Base-by-base conservation (phyloP, 768 basidiomycete species). In the Phylloporus sp. region DNA sequence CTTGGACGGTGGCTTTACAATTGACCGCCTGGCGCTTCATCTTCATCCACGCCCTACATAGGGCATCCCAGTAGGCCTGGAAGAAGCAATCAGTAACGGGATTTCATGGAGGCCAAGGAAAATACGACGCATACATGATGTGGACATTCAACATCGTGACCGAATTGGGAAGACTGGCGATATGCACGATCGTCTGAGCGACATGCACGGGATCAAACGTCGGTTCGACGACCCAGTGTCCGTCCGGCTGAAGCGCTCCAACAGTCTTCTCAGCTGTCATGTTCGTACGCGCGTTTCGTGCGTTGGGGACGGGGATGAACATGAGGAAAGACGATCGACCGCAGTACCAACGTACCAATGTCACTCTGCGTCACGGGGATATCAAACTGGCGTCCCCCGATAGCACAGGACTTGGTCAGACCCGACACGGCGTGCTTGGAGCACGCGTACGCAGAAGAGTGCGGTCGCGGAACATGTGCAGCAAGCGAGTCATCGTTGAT, bases 401-500 rank as follows among this genome's bases (percentile, higher is more conserved):
- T 79, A 2, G 81, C 75, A 5, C 82, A 86, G 33, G 74, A 78
- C 63, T 84, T 88, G 10, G 90, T 90, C 4, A 92, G 66, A 0
- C 90, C 90, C 1, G 70, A 61, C 36, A 92, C 79, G 7, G 84
- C 90, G 58, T 91, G 89, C 65, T 93, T 94, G 11, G 86, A 83
- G 42, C 78, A 70, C 0, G 86, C 84, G 62, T 93, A 93, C 0
- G 88, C 73, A 20, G 63, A 63, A 2, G 77, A 71, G 55, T 78
- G 64, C 1, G 82, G 83, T n/a, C 86, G 76, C 1, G 88, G 86
- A 4, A 78, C 71, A 50, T 84, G 78, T 0, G 86, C 85, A 1
- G 84, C 76, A 20, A 89, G 70, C n/a, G 82, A 86, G 1, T 89
- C 90, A 55, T 92, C 90, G 69, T 91, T 90, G 67, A 94, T 84